Conservation (phyloP, 2,329 filamentous ascomycete species). For the Myriosclerotinia duriaeana region DNA sequence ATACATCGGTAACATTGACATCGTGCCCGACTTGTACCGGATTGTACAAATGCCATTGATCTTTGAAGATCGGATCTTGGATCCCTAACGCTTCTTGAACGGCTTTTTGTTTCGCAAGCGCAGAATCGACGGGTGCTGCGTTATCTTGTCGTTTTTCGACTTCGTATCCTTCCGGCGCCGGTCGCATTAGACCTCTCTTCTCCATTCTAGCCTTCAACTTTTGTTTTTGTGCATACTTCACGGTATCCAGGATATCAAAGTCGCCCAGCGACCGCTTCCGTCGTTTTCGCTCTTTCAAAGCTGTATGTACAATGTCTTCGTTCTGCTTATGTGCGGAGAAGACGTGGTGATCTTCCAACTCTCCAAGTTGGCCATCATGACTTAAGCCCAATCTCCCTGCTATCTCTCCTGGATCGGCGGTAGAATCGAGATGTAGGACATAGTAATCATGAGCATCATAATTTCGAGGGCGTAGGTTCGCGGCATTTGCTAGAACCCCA, state of each 20-base stretch:
- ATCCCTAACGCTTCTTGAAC: constrained; percentile 71
- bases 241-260: constrained; percentile 64
- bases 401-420: constrained; percentile 64
- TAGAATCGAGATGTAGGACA: constrained; percentile 75
- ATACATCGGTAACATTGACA: constrained; percentile 92
- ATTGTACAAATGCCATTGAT: constrained; percentile 97
- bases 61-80: constrained; percentile 82
- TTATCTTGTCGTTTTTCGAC: constrained; percentile 29
- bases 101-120: constrained; percentile 57
- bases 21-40: constrained; percentile 79
- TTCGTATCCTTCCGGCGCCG: constrained; percentile 31
- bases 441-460: constrained; percentile 89
- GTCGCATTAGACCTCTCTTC: constrained; percentile 47
- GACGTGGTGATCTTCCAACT: constrained; percentile 78
- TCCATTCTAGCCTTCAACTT: constrained; percentile 59
- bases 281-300: constrained; percentile 52
- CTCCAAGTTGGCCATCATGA: constrained; percentile 78
- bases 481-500: constrained; percentile 49
- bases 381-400: constrained; percentile 71
- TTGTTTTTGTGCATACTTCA: constrained; percentile 80
- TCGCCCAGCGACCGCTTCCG: constrained; percentile 59
- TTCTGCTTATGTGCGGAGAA: constrained; percentile 70
- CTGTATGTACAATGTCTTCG: constrained; percentile 57
- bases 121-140: constrained; percentile 36
- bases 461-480: constrained; percentile 58